These are phyloP conservation scores for Ploettnerulaceae sp. DNA, from an alignment of 2,329 filamentous ascomycete genomes.

Conservation along the genomic window DNA sequence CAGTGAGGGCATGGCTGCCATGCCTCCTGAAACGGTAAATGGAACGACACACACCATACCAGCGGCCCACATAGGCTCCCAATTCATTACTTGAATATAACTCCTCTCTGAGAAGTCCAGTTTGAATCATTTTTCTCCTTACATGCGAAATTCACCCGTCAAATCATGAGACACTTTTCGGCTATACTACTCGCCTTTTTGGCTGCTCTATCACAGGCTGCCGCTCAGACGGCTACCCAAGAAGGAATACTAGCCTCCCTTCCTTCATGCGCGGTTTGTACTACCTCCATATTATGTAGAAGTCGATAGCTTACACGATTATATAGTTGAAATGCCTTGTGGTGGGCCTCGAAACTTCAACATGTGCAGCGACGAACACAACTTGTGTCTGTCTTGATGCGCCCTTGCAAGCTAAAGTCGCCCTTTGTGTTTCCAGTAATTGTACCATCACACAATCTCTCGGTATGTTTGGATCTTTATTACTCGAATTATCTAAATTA, in stretches of 20 bases:
- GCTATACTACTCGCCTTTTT: slow-evolving; percentile 5
- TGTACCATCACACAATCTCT: slow-evolving; percentile 38
- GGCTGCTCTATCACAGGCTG: background rate
- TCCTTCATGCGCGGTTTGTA: slow-evolving; percentile 15
- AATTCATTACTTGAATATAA: background rate
- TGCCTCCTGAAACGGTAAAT: too few species aligned
- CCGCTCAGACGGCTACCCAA: background rate
- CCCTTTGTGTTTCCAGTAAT: slow-evolving; percentile 33
- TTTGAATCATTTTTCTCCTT: background rate
- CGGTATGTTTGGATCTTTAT: slow-evolving; percentile 25
- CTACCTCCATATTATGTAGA: background rate
- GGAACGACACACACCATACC: background rate
- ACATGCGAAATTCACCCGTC: background rate
- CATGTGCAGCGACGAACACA: slow-evolving; percentile 36
- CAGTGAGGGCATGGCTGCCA: background rate
- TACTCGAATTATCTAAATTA: slow-evolving; percentile 38
- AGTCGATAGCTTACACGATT: background rate
- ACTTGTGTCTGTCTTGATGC: slow-evolving; percentile 38
- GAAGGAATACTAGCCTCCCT: too few species aligned
- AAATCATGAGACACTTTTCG: background rate
- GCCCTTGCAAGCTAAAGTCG: slow-evolving; percentile 32
- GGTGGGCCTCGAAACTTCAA: slow-evolving; percentile 26
- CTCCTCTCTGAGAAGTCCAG: background rate
- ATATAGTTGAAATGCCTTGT: slow-evolving; percentile 19
- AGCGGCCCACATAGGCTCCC: background rate